A percentile compares a stretch with the other conserved stretches of the same genome.
Evolutionary conservation across 495 filamentous ascomycete species (phyloP).

Genomic region (Hypoxylon crocopeplum): DNA sequence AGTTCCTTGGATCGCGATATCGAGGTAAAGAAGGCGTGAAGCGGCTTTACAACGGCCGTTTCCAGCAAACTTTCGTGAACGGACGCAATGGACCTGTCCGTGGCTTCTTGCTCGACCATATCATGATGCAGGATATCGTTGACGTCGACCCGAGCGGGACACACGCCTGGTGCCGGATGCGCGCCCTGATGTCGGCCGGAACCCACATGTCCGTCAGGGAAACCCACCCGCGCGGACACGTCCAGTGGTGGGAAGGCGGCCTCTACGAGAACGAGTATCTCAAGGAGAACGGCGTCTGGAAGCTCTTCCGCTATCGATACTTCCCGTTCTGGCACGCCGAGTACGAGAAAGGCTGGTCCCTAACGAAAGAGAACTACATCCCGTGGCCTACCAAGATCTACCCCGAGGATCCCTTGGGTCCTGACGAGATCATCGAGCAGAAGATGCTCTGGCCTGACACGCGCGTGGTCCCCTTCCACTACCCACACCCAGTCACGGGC

Average conservation of each 20-base stretch:
- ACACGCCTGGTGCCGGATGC: constrained; percentile 61
- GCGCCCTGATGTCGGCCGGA: constrained; percentile 61
- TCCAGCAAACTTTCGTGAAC: constrained; percentile 54
- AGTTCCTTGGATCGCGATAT: constrained; percentile 62
- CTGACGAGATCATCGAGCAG: constrained; percentile 61
- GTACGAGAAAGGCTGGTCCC: constrained; percentile 58
- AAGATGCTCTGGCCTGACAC: constrained; percentile 63
- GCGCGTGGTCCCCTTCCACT: constrained; percentile 62
- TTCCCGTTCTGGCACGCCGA: constrained; percentile 65
- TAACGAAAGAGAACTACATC: constrained; percentile 59
- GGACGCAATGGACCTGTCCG: constrained; percentile 63
- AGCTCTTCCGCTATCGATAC: constrained; percentile 61
- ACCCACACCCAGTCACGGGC: constrained; percentile 61
- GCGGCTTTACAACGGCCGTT: constrained; percentile 61
- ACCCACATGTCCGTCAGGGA: constrained; percentile 56
- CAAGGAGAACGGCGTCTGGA: constrained; percentile 63
- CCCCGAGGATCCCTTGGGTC: constrained; percentile 57
- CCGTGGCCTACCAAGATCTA: constrained; percentile 53
- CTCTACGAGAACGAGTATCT: constrained; percentile 67
- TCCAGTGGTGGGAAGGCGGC: constrained; percentile 64
- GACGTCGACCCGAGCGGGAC: constrained; percentile 54
- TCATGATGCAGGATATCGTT: constrained; percentile 63
- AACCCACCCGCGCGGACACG: constrained; percentile 55
- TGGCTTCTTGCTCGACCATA: constrained; percentile 62
- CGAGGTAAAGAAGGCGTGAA: constrained; percentile 59